phyloP scores from a whole-genome alignment of 768 basidiomycete genomes.

The Psilocybe cyanescens region DNA sequence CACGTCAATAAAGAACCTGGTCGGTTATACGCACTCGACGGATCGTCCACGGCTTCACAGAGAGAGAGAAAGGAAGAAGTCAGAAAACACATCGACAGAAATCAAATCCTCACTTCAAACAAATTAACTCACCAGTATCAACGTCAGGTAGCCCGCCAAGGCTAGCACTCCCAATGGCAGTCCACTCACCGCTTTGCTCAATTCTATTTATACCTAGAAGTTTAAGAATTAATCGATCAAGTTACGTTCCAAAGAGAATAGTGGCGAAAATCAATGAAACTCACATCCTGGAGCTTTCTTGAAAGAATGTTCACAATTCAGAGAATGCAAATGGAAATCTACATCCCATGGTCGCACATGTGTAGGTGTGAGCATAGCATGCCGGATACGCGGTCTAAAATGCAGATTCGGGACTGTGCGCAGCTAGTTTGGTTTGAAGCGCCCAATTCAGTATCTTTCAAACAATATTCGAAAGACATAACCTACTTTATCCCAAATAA shows the following conservation, averaged over 20 bases:
- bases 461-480: neutral
- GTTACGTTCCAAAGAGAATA: neutral
- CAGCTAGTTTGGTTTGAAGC: conserved; percentile 3
- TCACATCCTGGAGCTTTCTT: conserved; percentile 50
- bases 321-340: conserved; percentile 20
- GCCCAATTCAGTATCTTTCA: neutral
- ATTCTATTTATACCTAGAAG: conserved; percentile 51
- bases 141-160: conserved; percentile 47
- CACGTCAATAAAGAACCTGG: conserved; percentile 50
- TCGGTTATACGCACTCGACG: conserved; percentile 48
- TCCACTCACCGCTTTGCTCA: conserved; percentile 43
- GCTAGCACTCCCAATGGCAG: conserved; percentile 50
- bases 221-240: neutral
- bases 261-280: conserved; percentile 16
- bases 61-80: neutral
- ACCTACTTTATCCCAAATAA: conserved; percentile 23
- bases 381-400: conserved; percentile 13
- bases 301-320: conserved; percentile 33
- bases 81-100: neutral
- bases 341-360: conserved; percentile 18
- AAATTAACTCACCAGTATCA: conserved; percentile 26
- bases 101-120: conserved; percentile 4
- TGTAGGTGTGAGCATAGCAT: neutral
- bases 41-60: conserved; percentile 21
- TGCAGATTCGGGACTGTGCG: conserved; percentile 7